Evolutionary conservation across 176 grass and related monocot genomes (phyloP), one percentile per base, ranked within the genome.

Genomic region (Cenchrus purpureus): DNA sequence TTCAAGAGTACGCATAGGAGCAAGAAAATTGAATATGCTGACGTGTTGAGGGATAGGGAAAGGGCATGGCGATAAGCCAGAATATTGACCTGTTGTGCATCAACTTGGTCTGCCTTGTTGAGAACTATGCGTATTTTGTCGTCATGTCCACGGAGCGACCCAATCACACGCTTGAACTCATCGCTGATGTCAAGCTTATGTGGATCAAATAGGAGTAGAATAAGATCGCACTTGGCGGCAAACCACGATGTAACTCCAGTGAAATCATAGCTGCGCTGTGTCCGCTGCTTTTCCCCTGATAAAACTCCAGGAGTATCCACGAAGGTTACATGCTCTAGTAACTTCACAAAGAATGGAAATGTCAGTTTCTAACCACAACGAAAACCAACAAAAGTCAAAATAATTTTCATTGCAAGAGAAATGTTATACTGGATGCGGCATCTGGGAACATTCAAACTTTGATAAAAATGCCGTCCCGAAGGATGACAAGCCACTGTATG

Each of bases 381-480:
- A 56, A 34, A 53, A 25, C 10, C 12, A 12, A 43, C 1, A 17
- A 42, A 44, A 3, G 7, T 15, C 29, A 53, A 20, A 15, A 7
- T 15, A 73, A 11, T 43, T 73, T 5, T 65, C 8, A 12, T 7
- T 28, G 34, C 7, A 54, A 57, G 43, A 83, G 45, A 62, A 40
- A 75, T 46, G 32, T 7, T 25, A 64, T 94, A 97, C 94, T 46
- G 89, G 80, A 87, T 97, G 92, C 9, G 87, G 94, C 94, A 97
- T 97, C 74, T 97, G 94, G 58, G 92, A 91, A 67, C 94, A 97
- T 73, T 97, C 90, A 31, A 97, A 97, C 78, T 97, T 97, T 0
- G 95, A 97, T 19, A 97, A 65, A 85, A 94, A 97, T 42, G 92
- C 88, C 31, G 90, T 91, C 79, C 92, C 92, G 34, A 94, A 97